Conservation (phyloP, 495 filamentous ascomycete genomes). For the Staphylotrichum longicolle region DNA sequence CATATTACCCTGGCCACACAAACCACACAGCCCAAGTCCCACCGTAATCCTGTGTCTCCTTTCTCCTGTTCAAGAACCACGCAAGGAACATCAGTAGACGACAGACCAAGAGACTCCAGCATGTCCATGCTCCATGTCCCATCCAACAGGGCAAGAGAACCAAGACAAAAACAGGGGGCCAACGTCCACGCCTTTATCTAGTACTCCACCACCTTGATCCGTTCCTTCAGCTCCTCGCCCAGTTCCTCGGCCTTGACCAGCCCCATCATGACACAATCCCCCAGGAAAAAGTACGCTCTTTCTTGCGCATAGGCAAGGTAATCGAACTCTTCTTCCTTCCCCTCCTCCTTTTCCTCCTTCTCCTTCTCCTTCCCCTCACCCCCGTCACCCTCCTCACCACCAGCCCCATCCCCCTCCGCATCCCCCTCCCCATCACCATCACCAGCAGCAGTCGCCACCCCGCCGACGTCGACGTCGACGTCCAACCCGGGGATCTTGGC, state of each 20-base stretch:
- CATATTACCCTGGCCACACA: too few species aligned
- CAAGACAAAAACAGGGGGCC: too few species aligned
- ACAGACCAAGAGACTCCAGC: too few species aligned
- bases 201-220: constrained; percentile 62
- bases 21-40: too few species aligned
- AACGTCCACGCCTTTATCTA: constrained; percentile 20
- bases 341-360: constrained; percentile 46
- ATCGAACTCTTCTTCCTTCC: constrained; percentile 67
- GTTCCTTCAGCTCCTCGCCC: constrained; percentile 56
- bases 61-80: too few species aligned
- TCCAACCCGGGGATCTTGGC: constrained; percentile 70
- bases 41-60: too few species aligned
- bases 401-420: constrained; percentile 3
- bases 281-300: constrained; percentile 88
- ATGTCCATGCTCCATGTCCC: too few species aligned
- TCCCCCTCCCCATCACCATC: constrained; percentile 6
- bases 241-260: constrained; percentile 70
- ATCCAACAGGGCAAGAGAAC: too few species aligned
- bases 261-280: constrained; percentile 73
- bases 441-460: background rate
- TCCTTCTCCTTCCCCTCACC: constrained; percentile 43
- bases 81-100: too few species aligned
- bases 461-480: background rate
- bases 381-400: constrained; percentile 7
- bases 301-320: constrained; percentile 91